Evolutionary conservation across 1,284 basidiomycete genomes (phyloP).

Genomic region (Pulchroboletus neoregius): DNA sequence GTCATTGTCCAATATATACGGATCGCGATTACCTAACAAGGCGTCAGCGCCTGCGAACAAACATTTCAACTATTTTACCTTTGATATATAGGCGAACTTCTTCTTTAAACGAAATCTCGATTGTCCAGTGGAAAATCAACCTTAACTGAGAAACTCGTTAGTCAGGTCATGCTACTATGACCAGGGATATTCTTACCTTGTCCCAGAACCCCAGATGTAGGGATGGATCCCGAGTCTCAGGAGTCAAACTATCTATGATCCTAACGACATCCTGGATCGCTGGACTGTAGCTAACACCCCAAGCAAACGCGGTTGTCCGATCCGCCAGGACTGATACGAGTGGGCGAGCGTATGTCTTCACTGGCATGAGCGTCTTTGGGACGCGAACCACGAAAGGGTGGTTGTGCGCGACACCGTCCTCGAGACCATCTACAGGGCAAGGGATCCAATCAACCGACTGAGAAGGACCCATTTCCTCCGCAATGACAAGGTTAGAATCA

Average conservation of each 20-base stretch:
- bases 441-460: constrained; percentile 72
- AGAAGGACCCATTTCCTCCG: constrained; percentile 80
- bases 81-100: constrained; percentile 84
- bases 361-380: constrained; percentile 93
- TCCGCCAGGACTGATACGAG: constrained; percentile 63
- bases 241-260: constrained; percentile 79
- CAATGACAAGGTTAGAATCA: constrained; percentile 81
- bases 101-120: constrained; percentile 68
- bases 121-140: constrained; percentile 80
- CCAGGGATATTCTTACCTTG: constrained; percentile 44
- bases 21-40: constrained; percentile 74
- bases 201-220: constrained; percentile 94
- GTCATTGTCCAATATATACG: constrained; percentile 68
- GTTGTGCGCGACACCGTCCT: constrained; percentile 52
- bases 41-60: constrained; percentile 16
- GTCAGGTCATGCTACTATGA: neutral
- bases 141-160: constrained; percentile 53
- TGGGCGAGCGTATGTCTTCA: constrained; percentile 88
- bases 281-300: constrained; percentile 88
- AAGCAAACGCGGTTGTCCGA: constrained; percentile 74
- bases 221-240: constrained; percentile 82
- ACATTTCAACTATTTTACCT: constrained; percentile 43
- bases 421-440: constrained; percentile 56
- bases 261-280: constrained; percentile 86
- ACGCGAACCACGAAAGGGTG: constrained; percentile 62